phyloP scores from a whole-genome alignment of 2,329 filamentous ascomycete genomes.

The Xylariaceae sp. region DNA sequence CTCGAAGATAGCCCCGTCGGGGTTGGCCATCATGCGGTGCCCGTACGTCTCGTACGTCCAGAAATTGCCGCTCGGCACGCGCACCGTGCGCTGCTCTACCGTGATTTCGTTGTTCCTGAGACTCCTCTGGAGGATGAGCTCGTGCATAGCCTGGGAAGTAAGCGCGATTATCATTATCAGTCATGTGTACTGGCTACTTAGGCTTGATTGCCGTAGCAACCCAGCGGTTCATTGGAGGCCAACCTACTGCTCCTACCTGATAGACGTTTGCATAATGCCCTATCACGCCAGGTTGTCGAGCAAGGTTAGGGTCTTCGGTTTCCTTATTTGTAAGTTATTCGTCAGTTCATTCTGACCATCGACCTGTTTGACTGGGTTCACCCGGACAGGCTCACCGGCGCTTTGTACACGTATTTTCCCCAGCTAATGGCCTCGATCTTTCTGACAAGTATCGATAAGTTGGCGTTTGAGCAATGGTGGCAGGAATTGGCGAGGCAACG shows the following conservation, averaged over 20 bases:
- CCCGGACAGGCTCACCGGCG: constrained; percentile 9
- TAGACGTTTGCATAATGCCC: constrained; percentile 7
- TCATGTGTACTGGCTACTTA: background rate
- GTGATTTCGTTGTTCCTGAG: background rate
- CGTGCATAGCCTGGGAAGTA: constrained; percentile 9
- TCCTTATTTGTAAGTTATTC: constrained; percentile 9
- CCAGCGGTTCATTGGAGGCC: background rate
- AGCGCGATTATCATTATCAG: background rate
- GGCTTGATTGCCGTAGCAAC: background rate
- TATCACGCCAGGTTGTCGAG: background rate
- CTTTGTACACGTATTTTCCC: constrained; percentile 7
- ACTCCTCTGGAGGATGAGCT: background rate
- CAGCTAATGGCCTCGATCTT: background rate
- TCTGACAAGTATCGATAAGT: background rate
- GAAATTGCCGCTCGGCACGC: background rate
- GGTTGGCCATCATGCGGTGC: too few relatives aligned
- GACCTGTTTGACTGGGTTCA: background rate
- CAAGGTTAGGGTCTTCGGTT: background rate
- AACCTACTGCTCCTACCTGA: constrained; percentile 12
- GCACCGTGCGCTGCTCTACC: background rate
- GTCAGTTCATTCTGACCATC: background rate
- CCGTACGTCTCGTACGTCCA: too few relatives aligned
- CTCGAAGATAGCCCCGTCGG: too few relatives aligned
- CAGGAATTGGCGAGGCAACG: too few relatives aligned
- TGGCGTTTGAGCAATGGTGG: background rate